phyloP scores from a whole-genome alignment of 1,284 basidiomycete species.

The Porogramme epimiltina region DNA sequence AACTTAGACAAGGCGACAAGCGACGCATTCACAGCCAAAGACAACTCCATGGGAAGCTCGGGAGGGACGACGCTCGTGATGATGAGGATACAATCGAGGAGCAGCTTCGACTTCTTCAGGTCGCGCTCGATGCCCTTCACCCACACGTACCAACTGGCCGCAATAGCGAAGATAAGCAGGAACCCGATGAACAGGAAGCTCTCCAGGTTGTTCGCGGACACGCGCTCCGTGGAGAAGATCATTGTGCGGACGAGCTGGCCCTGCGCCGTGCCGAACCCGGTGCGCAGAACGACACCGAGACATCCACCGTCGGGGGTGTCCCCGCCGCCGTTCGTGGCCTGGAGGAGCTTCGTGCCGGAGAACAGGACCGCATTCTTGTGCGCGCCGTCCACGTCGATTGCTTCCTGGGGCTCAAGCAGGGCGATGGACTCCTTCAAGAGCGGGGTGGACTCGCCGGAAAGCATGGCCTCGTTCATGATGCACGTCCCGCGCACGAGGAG shows the following conservation, averaged over 20 bases:
- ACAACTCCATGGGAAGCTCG: slow-evolving; percentile 95
- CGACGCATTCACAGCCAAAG: slow-evolving; percentile 91
- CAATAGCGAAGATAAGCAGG: slow-evolving; percentile 93
- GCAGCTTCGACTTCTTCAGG: slow-evolving; percentile 89
- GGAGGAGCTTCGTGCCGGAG: slow-evolving; percentile 92
- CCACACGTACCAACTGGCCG: slow-evolving; percentile 97
- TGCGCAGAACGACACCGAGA: slow-evolving; percentile 87
- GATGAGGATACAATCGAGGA: slow-evolving; percentile 93
- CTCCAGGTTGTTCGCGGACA: slow-evolving; percentile 93
- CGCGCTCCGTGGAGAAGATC: slow-evolving; percentile 95
- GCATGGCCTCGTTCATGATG: slow-evolving; percentile 97
- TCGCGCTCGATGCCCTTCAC: slow-evolving; percentile 89
- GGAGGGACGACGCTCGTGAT: slow-evolving; percentile 96
- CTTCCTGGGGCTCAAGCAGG: slow-evolving; percentile 75
- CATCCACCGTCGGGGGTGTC: slow-evolving; percentile 88
- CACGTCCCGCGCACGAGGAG: slow-evolving; percentile 86
- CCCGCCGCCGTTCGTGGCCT: slow-evolving; percentile 66
- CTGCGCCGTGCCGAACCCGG: slow-evolving; percentile 96
- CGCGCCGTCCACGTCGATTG: slow-evolving; percentile 79
- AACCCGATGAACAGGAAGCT: slow-evolving; percentile 96
- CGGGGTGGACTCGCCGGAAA: slow-evolving; percentile 95
- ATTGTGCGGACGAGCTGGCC: slow-evolving; percentile 95
- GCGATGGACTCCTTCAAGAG: slow-evolving; percentile 92
- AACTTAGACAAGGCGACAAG: slow-evolving; percentile 92
- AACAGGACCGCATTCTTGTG: slow-evolving; percentile 92